A percentile compares a stretch with the other conserved stretches of the same genome.
phyloP scores from a whole-genome alignment of 2,329 filamentous ascomycete genomes.

The Sporothrix schenckii region DNA sequence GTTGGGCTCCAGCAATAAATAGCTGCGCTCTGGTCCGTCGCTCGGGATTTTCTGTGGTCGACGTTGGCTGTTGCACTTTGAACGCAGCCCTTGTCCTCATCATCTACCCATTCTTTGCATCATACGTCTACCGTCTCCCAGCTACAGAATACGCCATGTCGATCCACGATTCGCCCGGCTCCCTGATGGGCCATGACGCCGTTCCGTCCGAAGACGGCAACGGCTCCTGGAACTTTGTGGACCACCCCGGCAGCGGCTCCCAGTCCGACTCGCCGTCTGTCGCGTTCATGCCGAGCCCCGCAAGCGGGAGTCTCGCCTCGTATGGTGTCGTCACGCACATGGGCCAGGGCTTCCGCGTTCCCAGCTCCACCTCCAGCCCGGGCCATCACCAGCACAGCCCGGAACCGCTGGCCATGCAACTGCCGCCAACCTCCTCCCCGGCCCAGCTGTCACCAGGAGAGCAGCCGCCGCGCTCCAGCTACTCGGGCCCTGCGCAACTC shows the following conservation, averaged over 20 bases:
- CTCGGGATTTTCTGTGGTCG: not conserved
- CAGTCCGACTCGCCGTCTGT: constrained; percentile 47
- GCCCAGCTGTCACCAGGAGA: not conserved
- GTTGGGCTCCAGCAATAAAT: constrained; percentile 3
- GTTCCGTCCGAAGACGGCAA: constrained; percentile 40
- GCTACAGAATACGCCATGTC: constrained; percentile 23
- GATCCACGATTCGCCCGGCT: constrained; percentile 31
- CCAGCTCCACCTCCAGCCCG: constrained; percentile 43
- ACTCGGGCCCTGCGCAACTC: not conserved
- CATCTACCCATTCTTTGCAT: not conserved
- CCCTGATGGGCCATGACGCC: constrained; percentile 27
- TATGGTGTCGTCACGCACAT: constrained; percentile 52
- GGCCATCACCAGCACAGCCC: constrained; percentile 33
- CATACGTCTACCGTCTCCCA: not conserved
- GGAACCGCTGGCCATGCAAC: constrained; percentile 41
- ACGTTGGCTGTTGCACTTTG: constrained; percentile 2
- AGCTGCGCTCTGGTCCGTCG: not conserved
- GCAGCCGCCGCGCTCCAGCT: constrained; percentile 16
- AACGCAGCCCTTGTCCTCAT: not conserved
- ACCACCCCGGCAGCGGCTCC: constrained; percentile 44
- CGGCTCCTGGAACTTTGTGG: constrained; percentile 50
- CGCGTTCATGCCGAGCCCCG: constrained; percentile 55
- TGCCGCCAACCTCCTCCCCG: constrained; percentile 48
- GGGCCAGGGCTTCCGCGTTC: constrained; percentile 38
- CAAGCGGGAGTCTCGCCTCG: constrained; percentile 55